A percentile compares a stretch with the other conserved stretches of the same genome.
phyloP scores from a whole-genome alignment of 768 basidiomycete species.

The Leccinellum luteum region DNA sequence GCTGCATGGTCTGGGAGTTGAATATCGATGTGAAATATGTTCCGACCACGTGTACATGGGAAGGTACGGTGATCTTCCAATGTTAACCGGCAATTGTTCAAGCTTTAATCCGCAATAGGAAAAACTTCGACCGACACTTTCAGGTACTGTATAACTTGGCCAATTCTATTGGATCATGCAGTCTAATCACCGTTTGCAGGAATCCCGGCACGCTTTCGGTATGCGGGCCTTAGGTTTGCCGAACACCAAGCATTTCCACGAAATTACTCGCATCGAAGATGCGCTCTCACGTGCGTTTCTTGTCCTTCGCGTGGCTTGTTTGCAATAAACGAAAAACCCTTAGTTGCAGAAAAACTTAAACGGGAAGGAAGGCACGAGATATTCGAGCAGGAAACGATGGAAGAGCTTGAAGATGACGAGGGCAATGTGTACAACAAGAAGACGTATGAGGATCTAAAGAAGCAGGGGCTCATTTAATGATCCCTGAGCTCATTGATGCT shows the following conservation, averaged over 20 bases:
- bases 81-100: slow-evolving; percentile 12
- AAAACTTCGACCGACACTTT: slow-evolving; percentile 96
- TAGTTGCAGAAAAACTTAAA: slow-evolving; percentile 97
- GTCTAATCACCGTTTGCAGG: slow-evolving; percentile 44
- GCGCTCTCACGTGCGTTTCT: slow-evolving; percentile 79
- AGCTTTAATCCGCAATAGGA: slow-evolving; percentile 43
- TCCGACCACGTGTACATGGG: slow-evolving; percentile 98
- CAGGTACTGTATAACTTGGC: slow-evolving; percentile 51
- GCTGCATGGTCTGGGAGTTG: slow-evolving; percentile 95
- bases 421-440: slow-evolving; percentile 98
- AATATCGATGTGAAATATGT: slow-evolving; percentile 97
- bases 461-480: slow-evolving; percentile 82
- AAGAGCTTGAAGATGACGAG: slow-evolving; percentile 97
- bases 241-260: slow-evolving; percentile 99
- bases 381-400: slow-evolving; percentile 91
- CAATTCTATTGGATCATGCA: not conserved
- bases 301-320: not conserved
- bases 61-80: slow-evolving; percentile 46
- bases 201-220: slow-evolving; percentile 95
- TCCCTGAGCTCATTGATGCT: not conserved
- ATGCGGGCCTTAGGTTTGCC: slow-evolving; percentile 97
- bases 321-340: not conserved
- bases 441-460: slow-evolving; percentile 96
- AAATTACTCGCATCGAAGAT: slow-evolving; percentile 96
- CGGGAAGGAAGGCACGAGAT: slow-evolving; percentile 95